phyloP scores from a whole-genome alignment of 2,329 filamentous ascomycete genomes.

The Orbilia blumenaviensis region DNA sequence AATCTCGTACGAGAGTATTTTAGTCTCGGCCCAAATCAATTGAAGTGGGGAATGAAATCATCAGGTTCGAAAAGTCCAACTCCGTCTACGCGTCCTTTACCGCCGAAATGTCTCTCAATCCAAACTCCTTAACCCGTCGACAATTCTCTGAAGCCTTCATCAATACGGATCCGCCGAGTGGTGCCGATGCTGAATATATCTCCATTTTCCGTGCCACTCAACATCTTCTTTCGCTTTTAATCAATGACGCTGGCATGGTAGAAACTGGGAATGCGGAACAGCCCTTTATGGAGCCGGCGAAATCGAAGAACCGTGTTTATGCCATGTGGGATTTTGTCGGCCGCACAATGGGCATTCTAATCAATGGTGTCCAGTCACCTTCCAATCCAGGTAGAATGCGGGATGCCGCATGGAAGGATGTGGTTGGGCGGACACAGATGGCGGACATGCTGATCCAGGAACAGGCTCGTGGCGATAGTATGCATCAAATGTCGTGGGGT shows the following conservation, averaged over 20 bases:
- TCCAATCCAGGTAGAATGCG: background rate
- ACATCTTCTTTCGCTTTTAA: conserved; percentile 14
- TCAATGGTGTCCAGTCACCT: background rate
- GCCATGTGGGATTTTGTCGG: conserved; percentile 34
- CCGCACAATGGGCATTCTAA: conserved; percentile 18
- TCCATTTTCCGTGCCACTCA: conserved; percentile 12
- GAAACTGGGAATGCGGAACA: conserved; percentile 29
- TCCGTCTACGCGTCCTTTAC: background rate
- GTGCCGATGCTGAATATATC: conserved; percentile 7
- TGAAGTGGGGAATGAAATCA: too few relatives aligned
- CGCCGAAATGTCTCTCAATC: conserved; percentile 16
- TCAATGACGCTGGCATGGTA: conserved; percentile 18
- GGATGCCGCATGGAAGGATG: background rate
- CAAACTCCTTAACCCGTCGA: background rate
- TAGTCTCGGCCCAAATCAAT: too few relatives aligned
- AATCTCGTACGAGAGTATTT: too few relatives aligned
- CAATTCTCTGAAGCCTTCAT: background rate
- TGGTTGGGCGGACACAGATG: background rate
- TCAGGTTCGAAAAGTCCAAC: too few relatives aligned
- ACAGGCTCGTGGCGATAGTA: background rate
- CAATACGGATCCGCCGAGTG: background rate
- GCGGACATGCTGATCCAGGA: conserved; percentile 16
- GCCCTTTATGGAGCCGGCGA: conserved; percentile 20
- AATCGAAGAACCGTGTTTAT: conserved; percentile 29
- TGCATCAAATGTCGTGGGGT: conserved; percentile 24